A percentile compares a stretch with the other conserved stretches of the same genome.
Evolutionary conservation across 2,329 filamentous ascomycete genomes (phyloP).

Genomic region (Phialophora tarda): DNA sequence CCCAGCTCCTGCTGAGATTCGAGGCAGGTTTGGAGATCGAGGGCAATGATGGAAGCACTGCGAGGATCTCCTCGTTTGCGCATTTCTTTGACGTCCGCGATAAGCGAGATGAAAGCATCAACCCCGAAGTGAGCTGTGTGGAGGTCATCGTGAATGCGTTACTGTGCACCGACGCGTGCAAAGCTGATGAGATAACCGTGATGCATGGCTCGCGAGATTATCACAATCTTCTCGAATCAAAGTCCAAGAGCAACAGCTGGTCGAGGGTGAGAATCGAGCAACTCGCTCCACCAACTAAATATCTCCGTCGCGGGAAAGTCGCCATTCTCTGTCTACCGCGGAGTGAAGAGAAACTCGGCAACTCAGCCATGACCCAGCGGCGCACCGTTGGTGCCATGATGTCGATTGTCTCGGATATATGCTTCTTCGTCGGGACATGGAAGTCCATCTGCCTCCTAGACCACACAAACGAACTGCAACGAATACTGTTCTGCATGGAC

Average conservation of each 20-base stretch:
- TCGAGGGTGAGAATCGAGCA: background rate
- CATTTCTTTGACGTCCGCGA: slow-evolving; percentile 16
- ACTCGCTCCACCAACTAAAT: slow-evolving; percentile 1
- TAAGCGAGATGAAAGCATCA: background rate
- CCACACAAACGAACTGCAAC: slow-evolving; percentile 9
- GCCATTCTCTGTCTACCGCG: slow-evolving; percentile 6
- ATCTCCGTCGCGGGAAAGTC: background rate
- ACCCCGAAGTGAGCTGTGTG: slow-evolving; percentile 5
- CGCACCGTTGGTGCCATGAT: background rate
- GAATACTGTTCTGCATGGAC: slow-evolving; percentile 3
- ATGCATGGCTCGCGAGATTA: background rate
- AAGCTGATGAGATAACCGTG: slow-evolving; percentile 5
- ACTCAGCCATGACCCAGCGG: slow-evolving; percentile 1
- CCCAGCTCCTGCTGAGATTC: background rate
- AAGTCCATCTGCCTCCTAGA: background rate
- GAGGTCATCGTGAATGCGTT: slow-evolving; percentile 2
- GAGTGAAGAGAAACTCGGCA: background rate
- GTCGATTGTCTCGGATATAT: slow-evolving; percentile 7
- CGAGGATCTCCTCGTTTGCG: slow-evolving; percentile 7
- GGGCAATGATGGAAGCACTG: background rate
- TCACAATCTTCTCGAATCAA: background rate
- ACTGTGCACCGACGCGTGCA: background rate
- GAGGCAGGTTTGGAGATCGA: background rate
- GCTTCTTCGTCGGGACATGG: slow-evolving; percentile 10
- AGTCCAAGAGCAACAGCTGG: background rate